phyloP scores from a whole-genome alignment of 1,139 yeast genomes.

The Pneumocystis oryctolagi region DNA sequence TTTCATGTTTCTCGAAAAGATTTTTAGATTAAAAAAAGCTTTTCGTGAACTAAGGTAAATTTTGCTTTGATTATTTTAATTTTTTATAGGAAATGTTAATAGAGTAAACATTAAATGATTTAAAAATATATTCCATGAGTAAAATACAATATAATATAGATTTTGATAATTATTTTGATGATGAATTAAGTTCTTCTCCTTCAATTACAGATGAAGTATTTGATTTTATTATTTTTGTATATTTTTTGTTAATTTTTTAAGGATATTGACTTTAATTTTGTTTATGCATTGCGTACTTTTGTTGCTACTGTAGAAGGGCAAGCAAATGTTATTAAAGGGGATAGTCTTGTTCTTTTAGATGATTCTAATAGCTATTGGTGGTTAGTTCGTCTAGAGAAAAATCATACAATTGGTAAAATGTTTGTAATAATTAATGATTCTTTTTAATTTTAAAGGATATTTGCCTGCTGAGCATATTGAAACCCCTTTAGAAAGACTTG shows the following conservation, averaged over 20 bases:
- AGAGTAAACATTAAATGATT: not conserved
- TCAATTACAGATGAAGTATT: not conserved
- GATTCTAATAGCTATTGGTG: conserved; percentile 96
- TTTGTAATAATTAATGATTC: not conserved
- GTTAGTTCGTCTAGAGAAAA: conserved; percentile 61
- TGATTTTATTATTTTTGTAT: not conserved
- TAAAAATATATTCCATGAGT: not conserved
- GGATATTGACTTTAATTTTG: conserved; percentile 67
- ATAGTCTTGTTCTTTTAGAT: conserved; percentile 64
- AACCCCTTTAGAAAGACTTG: conserved; percentile 79
- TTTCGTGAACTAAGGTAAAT: not conserved
- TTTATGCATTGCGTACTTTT: conserved; percentile 78
- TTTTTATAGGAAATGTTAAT: not conserved
- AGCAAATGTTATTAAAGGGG: conserved; percentile 65
- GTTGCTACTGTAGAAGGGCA: conserved; percentile 91
- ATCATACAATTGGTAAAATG: conserved; percentile 23
- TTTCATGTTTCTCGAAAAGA: too few species aligned
- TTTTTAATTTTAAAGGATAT: conserved; percentile 55
- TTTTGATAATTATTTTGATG: not conserved
- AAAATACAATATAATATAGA: not conserved
- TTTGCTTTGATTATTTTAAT: not conserved
- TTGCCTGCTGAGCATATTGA: conserved; percentile 95
- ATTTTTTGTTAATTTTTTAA: conserved; percentile 15
- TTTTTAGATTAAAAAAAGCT: too few species aligned
- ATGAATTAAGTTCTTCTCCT: not conserved